Evolutionary conservation across 2,329 filamentous ascomycete genomes (phyloP).

Genomic region (Fonsecaea multimorphosa): DNA sequence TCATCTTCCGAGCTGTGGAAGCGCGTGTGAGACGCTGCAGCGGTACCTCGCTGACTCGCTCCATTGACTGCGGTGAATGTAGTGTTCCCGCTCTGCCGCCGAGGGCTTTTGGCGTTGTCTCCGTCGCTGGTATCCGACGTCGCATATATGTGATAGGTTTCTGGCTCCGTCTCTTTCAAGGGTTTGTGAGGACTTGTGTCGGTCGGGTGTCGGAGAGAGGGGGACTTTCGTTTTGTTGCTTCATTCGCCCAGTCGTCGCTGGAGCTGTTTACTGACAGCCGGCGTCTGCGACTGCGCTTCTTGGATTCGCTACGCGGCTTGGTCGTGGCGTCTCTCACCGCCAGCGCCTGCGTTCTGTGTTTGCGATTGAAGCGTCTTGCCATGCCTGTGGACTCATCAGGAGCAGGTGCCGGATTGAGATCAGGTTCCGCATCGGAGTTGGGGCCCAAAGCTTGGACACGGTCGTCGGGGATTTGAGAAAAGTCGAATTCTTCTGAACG

Average conservation of each 20-base stretch:
- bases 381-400: constrained; percentile 11
- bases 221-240: background rate
- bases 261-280: constrained; percentile 3
- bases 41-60: background rate
- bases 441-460: constrained; percentile 11
- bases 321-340: background rate
- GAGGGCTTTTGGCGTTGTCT: background rate
- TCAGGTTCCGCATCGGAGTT: background rate
- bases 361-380: constrained; percentile 1
- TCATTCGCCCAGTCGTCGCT: background rate
- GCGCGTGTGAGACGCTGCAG: background rate
- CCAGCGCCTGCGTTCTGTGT: background rate
- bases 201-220: background rate
- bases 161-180: constrained; percentile 35
- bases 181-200: background rate
- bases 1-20: background rate
- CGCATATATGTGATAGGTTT: constrained; percentile 37
- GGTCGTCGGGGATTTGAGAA: constrained; percentile 35
- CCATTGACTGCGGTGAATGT: constrained; percentile 5
- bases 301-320: constrained; percentile 11
- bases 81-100: background rate
- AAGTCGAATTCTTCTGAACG: constrained; percentile 32
- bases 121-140: constrained; percentile 28
- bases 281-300: constrained; percentile 12
- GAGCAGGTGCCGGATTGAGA: background rate